Evolutionary conservation across 2,329 filamentous ascomycete genomes (phyloP).

Genomic region (Sclerotinia subarctica): DNA sequence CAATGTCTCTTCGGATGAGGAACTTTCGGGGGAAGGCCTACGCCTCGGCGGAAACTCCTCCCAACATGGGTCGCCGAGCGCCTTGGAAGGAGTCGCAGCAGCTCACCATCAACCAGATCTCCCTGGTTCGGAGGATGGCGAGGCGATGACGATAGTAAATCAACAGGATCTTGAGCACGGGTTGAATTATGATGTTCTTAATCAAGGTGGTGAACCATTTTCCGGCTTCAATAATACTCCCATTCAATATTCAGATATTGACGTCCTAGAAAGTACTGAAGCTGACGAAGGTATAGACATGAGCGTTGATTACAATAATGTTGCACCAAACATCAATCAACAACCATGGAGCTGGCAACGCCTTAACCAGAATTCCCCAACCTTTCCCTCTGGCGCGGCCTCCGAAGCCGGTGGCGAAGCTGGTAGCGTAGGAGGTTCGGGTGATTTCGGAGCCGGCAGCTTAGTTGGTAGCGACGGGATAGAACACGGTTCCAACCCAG

Average conservation of each 20-base stretch:
- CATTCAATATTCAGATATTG: constrained; percentile 28
- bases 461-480: constrained; percentile 33
- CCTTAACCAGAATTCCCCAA: constrained; percentile 20
- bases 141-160: constrained; percentile 34
- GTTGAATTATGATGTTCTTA: constrained; percentile 32
- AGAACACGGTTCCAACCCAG: constrained; percentile 36
- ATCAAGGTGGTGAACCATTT: constrained; percentile 27
- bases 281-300: constrained; percentile 35
- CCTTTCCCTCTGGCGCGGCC: constrained; percentile 30
- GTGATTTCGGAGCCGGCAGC: constrained; percentile 25
- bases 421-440: constrained; percentile 26
- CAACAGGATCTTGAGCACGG: constrained; percentile 31
- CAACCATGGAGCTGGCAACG: neutral
- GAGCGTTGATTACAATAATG: constrained; percentile 24
- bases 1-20: constrained; percentile 47
- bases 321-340: constrained; percentile 18
- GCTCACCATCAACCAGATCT: constrained; percentile 62
- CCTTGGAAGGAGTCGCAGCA: constrained; percentile 74
- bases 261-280: constrained; percentile 34
- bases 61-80: constrained; percentile 89
- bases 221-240: neutral
- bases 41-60: constrained; percentile 81
- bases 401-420: constrained; percentile 31
- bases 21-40: constrained; percentile 74
- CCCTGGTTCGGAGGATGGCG: constrained; percentile 46